phyloP scores from a whole-genome alignment of 495 filamentous ascomycete genomes.

The Parathielavia hyrcaniae region DNA sequence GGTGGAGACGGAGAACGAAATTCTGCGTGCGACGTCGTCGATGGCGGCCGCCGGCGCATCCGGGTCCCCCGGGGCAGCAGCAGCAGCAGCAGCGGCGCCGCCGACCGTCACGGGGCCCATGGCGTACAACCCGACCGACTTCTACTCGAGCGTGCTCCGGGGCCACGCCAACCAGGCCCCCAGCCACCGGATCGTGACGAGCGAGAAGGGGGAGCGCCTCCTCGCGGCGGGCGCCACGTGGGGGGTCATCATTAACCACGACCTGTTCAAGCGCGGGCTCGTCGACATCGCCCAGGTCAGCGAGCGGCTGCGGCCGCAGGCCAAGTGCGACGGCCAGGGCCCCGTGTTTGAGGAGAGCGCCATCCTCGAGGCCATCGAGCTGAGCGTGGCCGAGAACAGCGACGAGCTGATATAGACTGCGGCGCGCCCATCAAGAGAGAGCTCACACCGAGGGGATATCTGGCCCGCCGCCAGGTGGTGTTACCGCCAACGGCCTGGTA shows the following conservation, averaged over 20 bases:
- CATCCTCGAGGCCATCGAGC: constrained; percentile 68
- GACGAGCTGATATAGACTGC: constrained; percentile 61
- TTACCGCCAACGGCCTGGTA: too few relatives aligned
- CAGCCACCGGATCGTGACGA: constrained; percentile 64
- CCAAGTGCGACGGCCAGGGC: constrained; percentile 85
- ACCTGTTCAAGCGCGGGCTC: constrained; percentile 69
- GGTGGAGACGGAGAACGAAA: constrained; percentile 85
- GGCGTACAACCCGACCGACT: constrained; percentile 68
- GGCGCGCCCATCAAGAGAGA: too few relatives aligned
- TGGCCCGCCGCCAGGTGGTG: too few relatives aligned
- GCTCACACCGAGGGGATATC: too few relatives aligned
- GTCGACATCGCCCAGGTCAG: constrained; percentile 78
- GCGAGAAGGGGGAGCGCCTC: constrained; percentile 64
- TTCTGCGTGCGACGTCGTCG: constrained; percentile 78
- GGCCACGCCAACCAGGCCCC: constrained; percentile 53
- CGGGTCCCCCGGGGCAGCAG: constrained; percentile 21
- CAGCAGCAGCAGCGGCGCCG: constrained; percentile 19
- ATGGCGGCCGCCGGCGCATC: constrained; percentile 23
- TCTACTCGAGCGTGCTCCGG: constrained; percentile 51
- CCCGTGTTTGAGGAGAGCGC: constrained; percentile 80
- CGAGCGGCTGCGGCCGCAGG: constrained; percentile 63
- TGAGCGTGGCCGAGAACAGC: constrained; percentile 62
- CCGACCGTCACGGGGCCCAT: constrained; percentile 58
- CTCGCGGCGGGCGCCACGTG: constrained; percentile 77
- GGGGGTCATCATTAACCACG: constrained; percentile 84